Base-by-base conservation (phyloP, 768 basidiomycete species). In the Leccinum fibrillosum region DNA sequence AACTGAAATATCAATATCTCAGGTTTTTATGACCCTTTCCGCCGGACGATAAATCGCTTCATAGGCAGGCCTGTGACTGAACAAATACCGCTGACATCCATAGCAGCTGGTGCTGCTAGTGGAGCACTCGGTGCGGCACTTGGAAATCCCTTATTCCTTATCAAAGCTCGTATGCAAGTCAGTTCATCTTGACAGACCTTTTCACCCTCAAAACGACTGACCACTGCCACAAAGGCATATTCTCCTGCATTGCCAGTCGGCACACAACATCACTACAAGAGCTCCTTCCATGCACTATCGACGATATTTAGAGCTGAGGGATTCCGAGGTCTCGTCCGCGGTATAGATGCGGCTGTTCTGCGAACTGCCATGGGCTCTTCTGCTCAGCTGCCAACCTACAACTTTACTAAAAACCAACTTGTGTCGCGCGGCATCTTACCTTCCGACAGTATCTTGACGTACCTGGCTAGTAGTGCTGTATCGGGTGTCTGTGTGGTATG, bases 111-210 rank as follows among this genome's bases (percentile, higher is more conserved):
- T 2, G 95, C 95, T 2, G 78, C 82, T 4, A 95, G 92, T 65
- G 97, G 97, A 35, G 87, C 89, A 47, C 84, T 98, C 32, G 97
- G 97, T 69, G 90, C 90, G 0, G 79, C 81, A 52, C 73, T 94
- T 45, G 94, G 94, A 44, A 96, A 92, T 71, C 94, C 94, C 0
- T 75, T 97, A 12, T 99, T 97, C 75, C 78, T 99, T 56, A 86
- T 99, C 69, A 99, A 99, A 76, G 97, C 97, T 5, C 85, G 97
- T 48, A 98, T 99, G 90, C 97, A 99, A 81, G 89, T 88, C 17
- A 56, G 64, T 52, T 9, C 15, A 47, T 12, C 49, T 23, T 8
- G 1, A 21, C 17, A 13, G 1, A n/a, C 2, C 19, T 44, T 48
- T 52, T 32, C 44, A 17, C n/a, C 23, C 52, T 3, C 21, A 58